These are phyloP conservation scores for Diplodia scrobiculata DNA, from an alignment of 2,329 filamentous ascomycete species.

Conservation along the genomic window DNA sequence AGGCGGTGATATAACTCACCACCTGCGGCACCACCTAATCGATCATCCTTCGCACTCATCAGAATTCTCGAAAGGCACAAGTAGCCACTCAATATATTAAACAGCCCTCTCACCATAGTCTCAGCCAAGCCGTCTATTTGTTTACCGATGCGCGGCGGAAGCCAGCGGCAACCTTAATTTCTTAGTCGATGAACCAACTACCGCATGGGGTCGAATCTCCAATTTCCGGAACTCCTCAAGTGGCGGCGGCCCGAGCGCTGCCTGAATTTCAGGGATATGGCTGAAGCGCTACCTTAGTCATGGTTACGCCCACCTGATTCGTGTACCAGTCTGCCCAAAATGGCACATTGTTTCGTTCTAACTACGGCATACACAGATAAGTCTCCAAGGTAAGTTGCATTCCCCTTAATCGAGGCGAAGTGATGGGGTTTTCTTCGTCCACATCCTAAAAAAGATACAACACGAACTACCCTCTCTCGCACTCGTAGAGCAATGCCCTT, in stretches of 20 bases:
- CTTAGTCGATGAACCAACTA: neutral
- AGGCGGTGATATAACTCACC: too few relatives aligned
- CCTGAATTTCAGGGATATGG: neutral
- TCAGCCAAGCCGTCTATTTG: conserved; percentile 6
- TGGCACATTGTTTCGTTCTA: too few relatives aligned
- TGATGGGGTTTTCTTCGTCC: too few relatives aligned
- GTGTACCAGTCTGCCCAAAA: neutral
- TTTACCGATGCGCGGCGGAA: conserved; percentile 3
- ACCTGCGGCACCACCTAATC: too few relatives aligned
- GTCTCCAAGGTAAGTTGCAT: too few relatives aligned
- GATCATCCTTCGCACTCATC: too few relatives aligned
- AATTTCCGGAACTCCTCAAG: neutral
- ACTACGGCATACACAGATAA: too few relatives aligned
- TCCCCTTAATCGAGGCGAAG: too few relatives aligned
- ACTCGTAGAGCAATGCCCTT: too few relatives aligned
- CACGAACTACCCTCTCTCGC: too few relatives aligned
- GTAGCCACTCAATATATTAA: conserved; percentile 2
- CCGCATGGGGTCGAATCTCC: neutral
- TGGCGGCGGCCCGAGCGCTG: too few relatives aligned
- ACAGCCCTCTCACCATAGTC: conserved; percentile 3
- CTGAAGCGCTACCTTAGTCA: neutral
- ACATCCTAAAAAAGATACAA: too few relatives aligned
- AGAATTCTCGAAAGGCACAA: neutral
- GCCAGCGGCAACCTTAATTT: conserved; percentile 9
- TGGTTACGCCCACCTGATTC: neutral